Evolutionary conservation across 1,284 basidiomycete species (phyloP).

Genomic region (Ustilago xerochloae): DNA sequence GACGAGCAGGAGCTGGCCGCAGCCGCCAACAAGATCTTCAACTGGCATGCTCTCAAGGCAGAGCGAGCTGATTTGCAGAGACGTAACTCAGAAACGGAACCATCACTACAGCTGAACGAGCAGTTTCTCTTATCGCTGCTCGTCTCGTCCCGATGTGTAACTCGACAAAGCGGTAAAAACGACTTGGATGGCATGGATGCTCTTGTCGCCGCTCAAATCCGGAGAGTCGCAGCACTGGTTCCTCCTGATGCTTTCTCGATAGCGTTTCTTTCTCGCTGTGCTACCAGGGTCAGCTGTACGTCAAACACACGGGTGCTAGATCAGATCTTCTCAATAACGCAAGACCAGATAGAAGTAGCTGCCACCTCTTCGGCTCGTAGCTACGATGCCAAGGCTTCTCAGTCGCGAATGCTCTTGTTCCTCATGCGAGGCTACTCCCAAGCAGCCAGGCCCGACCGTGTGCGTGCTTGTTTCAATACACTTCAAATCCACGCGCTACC

Average conservation of each 20-base stretch:
- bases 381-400: not conserved
- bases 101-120: conserved; percentile 6
- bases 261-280: not conserved
- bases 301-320: not conserved
- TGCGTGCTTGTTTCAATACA: conserved; percentile 18
- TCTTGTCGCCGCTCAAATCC: conserved; percentile 2
- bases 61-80: conserved; percentile 2
- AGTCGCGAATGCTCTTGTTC: conserved; percentile 3
- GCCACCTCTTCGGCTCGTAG: not conserved
- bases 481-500: conserved; percentile 4
- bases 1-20: not conserved
- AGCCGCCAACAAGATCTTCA: conserved; percentile 1
- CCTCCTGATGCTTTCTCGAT: not conserved
- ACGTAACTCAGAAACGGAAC: not conserved
- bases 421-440: conserved; percentile 20
- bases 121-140: conserved; percentile 3
- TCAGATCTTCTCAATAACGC: not conserved
- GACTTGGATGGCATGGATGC: not conserved
- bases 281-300: not conserved
- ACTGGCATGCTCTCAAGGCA: not conserved
- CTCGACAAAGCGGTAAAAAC: not conserved
- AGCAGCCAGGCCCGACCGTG: conserved; percentile 1
- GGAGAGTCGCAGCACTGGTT: not conserved
- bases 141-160: not conserved
- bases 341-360: not conserved